Conservation (phyloP, 2,329 filamentous ascomycete species). For the Calonectria honghensis region DNA sequence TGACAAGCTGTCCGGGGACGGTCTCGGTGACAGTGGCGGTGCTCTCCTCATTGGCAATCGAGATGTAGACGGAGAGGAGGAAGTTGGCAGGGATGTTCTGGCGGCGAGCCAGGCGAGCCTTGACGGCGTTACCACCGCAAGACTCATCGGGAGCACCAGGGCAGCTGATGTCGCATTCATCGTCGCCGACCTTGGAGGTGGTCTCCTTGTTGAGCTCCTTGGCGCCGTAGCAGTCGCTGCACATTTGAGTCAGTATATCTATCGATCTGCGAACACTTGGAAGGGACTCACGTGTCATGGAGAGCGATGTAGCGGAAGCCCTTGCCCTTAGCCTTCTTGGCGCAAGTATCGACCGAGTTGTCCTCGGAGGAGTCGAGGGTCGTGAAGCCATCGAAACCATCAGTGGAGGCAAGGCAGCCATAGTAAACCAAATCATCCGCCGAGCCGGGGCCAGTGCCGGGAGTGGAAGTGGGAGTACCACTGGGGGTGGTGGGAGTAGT, state of each 20-base stretch:
- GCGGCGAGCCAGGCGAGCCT: slow-evolving; percentile 47
- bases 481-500: slow-evolving; percentile 22
- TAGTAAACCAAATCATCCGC: slow-evolving; percentile 49
- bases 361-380: slow-evolving; percentile 38
- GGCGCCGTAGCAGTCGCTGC: slow-evolving; percentile 59
- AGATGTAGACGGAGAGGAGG: slow-evolving; percentile 49
- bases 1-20: slow-evolving; percentile 46
- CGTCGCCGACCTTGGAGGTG: slow-evolving; percentile 38
- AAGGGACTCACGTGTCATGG: slow-evolving; percentile 49
- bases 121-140: slow-evolving; percentile 53
- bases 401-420: slow-evolving; percentile 56
- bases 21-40: slow-evolving; percentile 51
- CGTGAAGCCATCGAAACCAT: slow-evolving; percentile 55
- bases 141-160: slow-evolving; percentile 51
- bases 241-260: slow-evolving; percentile 23
- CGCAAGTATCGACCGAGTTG: slow-evolving; percentile 50
- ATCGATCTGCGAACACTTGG: background rate
- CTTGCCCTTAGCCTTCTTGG: slow-evolving; percentile 52
- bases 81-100: slow-evolving; percentile 49
- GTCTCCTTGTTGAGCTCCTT: slow-evolving; percentile 35
- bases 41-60: slow-evolving; percentile 35
- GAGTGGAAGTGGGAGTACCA: slow-evolving; percentile 12
- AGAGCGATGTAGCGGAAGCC: slow-evolving; percentile 53
- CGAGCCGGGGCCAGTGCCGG: slow-evolving; percentile 28
- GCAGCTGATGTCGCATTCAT: slow-evolving; percentile 54